Evolutionary conservation across 257 asterid genomes (phyloP), one percentile per base, ranked within the genome.

Genomic region (Solanum pinnatisectum): DNA sequence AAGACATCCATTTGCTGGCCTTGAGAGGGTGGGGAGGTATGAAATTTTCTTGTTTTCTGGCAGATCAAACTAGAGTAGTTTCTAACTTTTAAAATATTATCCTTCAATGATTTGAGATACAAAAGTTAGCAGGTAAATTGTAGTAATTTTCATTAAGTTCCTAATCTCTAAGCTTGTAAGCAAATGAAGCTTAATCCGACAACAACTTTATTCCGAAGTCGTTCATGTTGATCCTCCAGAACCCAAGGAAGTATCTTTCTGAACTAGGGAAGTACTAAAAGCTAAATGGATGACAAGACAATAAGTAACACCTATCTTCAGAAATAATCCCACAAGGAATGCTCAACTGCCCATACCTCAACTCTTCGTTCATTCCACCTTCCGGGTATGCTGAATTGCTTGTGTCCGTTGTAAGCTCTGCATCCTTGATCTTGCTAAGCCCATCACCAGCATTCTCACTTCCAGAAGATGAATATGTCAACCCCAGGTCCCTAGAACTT

Each of bases 391-490:
- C 87, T 76, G 93, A 90, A 89, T 92, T 91, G 90, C 95, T 93
- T 33, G 93, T 93, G 88, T 91, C 96, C 77, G 94, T 90, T 78
- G 91, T 83, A 86, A 91, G 89, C 91, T 93, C 95, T 76, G 91
- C 88, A 83, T 94, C 98, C 91, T 88, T 89, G 70, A 52, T 87
- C 90, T 90, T 94, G 84, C 87, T 27, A 56, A 59, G 84, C 87
- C 89, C 93, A 87, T 93, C 98, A 59, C 92, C 96, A 63, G 92
- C 94, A 90, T 94, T 93, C 88, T 96, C 99, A 91, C 99, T 96
- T 42, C 97, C 99, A 36, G 98, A 96, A 89, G 99, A 96, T 73
- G 99, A 96, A 92, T 95, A 96, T 42, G 94, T 91, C 87, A 96
- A 91, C 84, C 96, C 98, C 72, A 95, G 93, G 86, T 95, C 96